Conservation (phyloP, 352 stramenopile species). For the Detonula confervacea region DNA sequence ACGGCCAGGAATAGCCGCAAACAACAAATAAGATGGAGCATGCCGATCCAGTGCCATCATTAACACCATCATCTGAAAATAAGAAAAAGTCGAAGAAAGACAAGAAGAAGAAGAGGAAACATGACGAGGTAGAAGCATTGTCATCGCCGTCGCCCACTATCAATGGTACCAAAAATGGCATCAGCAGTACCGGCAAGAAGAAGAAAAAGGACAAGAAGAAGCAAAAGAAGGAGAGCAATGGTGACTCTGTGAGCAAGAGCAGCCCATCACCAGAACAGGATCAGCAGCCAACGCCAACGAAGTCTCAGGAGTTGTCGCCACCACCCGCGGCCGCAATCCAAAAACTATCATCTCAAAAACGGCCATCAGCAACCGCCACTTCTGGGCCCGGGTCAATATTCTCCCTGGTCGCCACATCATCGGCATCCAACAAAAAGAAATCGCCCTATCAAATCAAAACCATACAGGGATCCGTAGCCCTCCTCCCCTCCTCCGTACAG, state of each 20-base stretch:
- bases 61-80: constrained; percentile 33
- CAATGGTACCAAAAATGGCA: constrained; percentile 17
- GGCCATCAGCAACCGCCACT: not conserved
- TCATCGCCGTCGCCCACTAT: constrained; percentile 6
- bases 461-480: constrained; percentile 48
- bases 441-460: constrained; percentile 59
- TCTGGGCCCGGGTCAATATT: constrained; percentile 19
- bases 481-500: constrained; percentile 47
- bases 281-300: constrained; percentile 1
- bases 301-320: constrained; percentile 1
- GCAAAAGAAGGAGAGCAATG: constrained; percentile 25
- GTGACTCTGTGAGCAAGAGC: too few species aligned
- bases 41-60: not conserved
- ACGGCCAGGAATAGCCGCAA: too few species aligned
- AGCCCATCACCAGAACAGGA: constrained; percentile 3
- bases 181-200: constrained; percentile 24
- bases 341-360: constrained; percentile 1
- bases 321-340: not conserved
- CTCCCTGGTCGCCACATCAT: constrained; percentile 25
- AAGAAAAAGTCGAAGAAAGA: constrained; percentile 40
- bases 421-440: constrained; percentile 3
- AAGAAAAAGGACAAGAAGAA: constrained; percentile 51
- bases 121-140: constrained; percentile 12
- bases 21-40: too few species aligned
- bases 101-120: constrained; percentile 52